Percentiles rank a stretch among this genome's conserved stretches.
These are phyloP conservation scores for Cladophialophora immunda DNA, from an alignment of 2,329 filamentous ascomycete genomes.

Conservation along the genomic window DNA sequence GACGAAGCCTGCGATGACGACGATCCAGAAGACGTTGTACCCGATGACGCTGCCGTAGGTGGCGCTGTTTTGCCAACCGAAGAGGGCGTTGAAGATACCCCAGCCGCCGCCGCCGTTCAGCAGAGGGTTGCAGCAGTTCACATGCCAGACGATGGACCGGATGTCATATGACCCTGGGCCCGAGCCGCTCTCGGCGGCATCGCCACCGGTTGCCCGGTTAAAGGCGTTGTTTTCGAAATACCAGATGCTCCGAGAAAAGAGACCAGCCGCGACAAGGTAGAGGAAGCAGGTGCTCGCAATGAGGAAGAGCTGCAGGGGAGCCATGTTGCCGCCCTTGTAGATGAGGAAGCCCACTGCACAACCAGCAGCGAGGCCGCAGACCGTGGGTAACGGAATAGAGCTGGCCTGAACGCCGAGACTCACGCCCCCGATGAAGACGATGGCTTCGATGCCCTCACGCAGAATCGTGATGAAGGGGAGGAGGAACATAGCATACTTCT, in stretches of 20 bases:
- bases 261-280: conserved; percentile 82
- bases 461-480: conserved; percentile 89
- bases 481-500: conserved; percentile 87
- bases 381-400: conserved; percentile 78
- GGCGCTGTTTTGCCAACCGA: conserved; percentile 89
- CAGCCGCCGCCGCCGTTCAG: conserved; percentile 78
- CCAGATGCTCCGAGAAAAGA: conserved; percentile 82
- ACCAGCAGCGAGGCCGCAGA: conserved; percentile 76
- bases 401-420: conserved; percentile 77
- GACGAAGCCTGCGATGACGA: conserved; percentile 71
- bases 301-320: conserved; percentile 78
- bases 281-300: conserved; percentile 82
- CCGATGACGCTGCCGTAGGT: conserved; percentile 87
- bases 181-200: conserved; percentile 68
- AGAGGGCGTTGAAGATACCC: conserved; percentile 85
- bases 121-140: conserved; percentile 82
- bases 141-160: conserved; percentile 79
- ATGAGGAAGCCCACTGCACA: conserved; percentile 74
- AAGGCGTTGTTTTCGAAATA: conserved; percentile 74
- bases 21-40: conserved; percentile 88
- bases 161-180: conserved; percentile 84
- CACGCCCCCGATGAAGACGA: conserved; percentile 87
- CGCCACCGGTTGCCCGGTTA: conserved; percentile 65
- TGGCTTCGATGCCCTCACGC: conserved; percentile 83
- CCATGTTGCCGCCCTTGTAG: conserved; percentile 77